Evolutionary conservation across 768 basidiomycete species (phyloP).

Genomic region (Leccinum ochraceum): DNA sequence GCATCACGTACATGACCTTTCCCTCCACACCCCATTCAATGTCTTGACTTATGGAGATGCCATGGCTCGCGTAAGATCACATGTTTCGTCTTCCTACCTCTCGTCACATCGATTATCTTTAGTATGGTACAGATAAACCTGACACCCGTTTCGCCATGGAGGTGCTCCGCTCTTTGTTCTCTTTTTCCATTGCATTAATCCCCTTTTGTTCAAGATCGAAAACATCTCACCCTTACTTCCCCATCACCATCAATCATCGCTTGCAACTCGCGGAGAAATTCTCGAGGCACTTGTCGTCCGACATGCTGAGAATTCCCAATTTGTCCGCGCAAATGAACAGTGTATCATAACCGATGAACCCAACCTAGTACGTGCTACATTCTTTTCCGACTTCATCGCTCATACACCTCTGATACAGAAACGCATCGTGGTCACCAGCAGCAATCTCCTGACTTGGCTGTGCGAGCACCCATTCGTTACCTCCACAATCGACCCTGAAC

Average conservation of each 20-base stretch:
- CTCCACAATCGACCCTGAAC: constrained; percentile 26
- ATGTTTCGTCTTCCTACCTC: constrained; percentile 11
- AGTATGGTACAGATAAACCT: constrained; percentile 96
- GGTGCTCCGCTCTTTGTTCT: constrained; percentile 45
- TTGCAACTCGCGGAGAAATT: constrained; percentile 28
- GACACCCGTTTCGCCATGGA: constrained; percentile 87
- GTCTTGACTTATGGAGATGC: constrained; percentile 91
- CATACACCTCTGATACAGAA: constrained; percentile 39
- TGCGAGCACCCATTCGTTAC: constrained; percentile 34
- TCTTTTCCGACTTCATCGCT: constrained; percentile 2
- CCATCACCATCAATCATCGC: constrained; percentile 23
- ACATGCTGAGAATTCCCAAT: constrained; percentile 23
- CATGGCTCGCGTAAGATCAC: constrained; percentile 73
- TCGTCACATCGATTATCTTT: constrained; percentile 20
- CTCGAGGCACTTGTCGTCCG: constrained; percentile 38
- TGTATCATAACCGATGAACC: constrained; percentile 21
- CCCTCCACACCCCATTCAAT: constrained; percentile 61
- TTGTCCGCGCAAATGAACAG: constrained; percentile 31
- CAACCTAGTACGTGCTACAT: constrained; percentile 24
- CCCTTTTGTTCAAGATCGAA: constrained; percentile 31
- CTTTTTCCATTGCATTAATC: constrained; percentile 12
- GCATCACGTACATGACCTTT: constrained; percentile 63
- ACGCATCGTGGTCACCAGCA: constrained; percentile 48
- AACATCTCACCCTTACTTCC: constrained; percentile 36
- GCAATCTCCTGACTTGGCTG: constrained; percentile 51